Evolutionary conservation across 2,329 filamentous ascomycete genomes (phyloP).

Genomic region (Cadophora luteo-olivacea): DNA sequence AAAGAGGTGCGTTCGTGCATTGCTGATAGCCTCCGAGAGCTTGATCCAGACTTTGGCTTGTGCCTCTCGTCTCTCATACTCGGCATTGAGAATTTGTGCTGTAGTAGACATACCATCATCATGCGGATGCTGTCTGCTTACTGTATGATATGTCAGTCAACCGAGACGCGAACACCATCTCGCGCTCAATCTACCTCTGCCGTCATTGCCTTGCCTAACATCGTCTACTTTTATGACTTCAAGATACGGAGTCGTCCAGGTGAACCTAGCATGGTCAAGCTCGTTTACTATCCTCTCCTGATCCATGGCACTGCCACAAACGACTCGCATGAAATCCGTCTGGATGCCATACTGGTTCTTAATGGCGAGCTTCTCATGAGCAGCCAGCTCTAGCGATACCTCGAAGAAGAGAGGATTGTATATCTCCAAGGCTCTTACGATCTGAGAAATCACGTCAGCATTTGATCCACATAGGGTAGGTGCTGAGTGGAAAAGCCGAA

Average conservation of each 20-base stretch:
- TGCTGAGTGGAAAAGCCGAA: not conserved
- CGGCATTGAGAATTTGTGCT: not conserved
- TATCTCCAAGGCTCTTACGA: not conserved
- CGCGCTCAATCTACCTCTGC: not conserved
- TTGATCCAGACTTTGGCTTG: conserved; percentile 6
- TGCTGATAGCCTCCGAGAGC: not conserved
- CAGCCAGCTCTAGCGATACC: not conserved
- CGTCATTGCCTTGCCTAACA: not conserved
- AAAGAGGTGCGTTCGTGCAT: conserved; percentile 6
- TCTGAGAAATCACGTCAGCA: not conserved
- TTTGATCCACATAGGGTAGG: not conserved
- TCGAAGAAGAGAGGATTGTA: not conserved
- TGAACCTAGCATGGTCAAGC: not conserved
- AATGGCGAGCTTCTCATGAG: not conserved
- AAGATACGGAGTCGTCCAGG: not conserved
- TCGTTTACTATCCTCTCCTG: not conserved
- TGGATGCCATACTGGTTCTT: conserved; percentile 4
- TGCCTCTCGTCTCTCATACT: not conserved
- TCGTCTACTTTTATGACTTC: not conserved
- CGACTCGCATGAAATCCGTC: not conserved
- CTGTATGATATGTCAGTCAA: not conserved
- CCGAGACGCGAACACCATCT: not conserved
- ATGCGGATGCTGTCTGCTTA: not conserved
- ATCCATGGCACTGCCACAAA: not conserved
- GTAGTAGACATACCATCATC: too few relatives aligned